These are phyloP conservation scores for Ottelia alismoides DNA, from an alignment of 106 monocot species.

Conservation along the genomic window DNA sequence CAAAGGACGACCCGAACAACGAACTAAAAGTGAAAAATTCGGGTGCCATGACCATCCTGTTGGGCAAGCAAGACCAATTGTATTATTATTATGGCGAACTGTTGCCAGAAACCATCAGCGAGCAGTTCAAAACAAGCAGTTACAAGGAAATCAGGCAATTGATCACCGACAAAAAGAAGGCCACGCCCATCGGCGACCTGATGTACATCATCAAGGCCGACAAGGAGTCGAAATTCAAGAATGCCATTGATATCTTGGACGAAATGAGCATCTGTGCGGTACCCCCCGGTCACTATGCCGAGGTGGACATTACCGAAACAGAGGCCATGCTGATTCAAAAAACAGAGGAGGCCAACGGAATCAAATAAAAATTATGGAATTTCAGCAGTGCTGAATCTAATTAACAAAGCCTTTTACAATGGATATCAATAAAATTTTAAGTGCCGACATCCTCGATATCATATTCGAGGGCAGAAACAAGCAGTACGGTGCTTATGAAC, in stretches of 20 bases:
- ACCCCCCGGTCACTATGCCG: not conserved
- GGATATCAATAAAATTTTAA: no score
- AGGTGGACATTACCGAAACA: not conserved
- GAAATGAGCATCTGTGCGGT: not conserved
- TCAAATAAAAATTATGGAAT: no score
- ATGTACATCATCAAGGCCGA: not conserved
- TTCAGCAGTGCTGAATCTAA: no score
- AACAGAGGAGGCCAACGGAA: no score
- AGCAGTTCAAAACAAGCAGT: not conserved
- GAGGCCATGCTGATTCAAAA: no score
- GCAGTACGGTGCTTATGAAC: no score
- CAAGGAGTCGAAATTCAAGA: not conserved
- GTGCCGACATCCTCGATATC: no score
- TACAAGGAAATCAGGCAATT: not conserved
- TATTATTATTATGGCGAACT: not conserved
- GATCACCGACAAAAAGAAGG: not conserved
- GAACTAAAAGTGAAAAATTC: not conserved
- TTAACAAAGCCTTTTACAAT: no score
- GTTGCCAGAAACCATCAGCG: not conserved
- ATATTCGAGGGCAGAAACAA: no score
- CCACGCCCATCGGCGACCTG: not conserved
- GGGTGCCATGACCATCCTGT: not conserved
- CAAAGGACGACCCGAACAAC: not conserved
- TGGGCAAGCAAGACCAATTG: not conserved
- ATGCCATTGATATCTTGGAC: not conserved